These are phyloP conservation scores for Aurantiochytrium sp. DNA, from an alignment of 108 stramenopile species.

Conservation along the genomic window DNA sequence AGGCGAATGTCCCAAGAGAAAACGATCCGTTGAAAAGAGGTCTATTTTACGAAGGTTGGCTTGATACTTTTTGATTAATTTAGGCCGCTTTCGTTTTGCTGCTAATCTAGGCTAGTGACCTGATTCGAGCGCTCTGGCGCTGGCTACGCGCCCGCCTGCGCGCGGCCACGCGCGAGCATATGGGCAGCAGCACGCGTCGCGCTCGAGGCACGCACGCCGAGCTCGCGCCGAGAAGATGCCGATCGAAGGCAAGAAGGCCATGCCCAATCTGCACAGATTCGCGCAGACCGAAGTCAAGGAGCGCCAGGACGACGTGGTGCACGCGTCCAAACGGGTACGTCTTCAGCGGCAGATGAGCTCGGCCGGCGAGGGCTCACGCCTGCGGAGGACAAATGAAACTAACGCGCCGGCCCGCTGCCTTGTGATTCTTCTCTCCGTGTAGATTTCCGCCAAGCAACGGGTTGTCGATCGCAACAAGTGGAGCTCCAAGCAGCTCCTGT, in stretches of 20 bases:
- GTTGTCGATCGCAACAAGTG: not conserved
- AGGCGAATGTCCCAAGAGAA: not conserved
- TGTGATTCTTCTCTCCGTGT: no score
- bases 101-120: no score
- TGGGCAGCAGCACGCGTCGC: not conserved
- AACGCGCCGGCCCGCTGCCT: no score
- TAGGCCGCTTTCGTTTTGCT: no score
- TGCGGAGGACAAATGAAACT: not conserved
- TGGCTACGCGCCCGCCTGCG: no score
- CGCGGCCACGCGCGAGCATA: not conserved
- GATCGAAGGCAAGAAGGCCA: not conserved
- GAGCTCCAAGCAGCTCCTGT: not conserved
- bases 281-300: slow-evolving; percentile 6
- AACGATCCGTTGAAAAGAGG: not conserved
- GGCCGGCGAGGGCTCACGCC: not conserved
- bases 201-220: not conserved
- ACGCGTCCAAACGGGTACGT: not conserved
- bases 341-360: not conserved
- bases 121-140: no score
- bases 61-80: no score
- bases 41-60: not conserved
- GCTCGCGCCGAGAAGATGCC: not conserved
- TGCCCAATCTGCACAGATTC: not conserved
- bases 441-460: slow-evolving; percentile 1
- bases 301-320: not conserved